Base-by-base conservation (phyloP, 2,329 filamentous ascomycete species). In the Arthrobotrys sphaeroides region DNA sequence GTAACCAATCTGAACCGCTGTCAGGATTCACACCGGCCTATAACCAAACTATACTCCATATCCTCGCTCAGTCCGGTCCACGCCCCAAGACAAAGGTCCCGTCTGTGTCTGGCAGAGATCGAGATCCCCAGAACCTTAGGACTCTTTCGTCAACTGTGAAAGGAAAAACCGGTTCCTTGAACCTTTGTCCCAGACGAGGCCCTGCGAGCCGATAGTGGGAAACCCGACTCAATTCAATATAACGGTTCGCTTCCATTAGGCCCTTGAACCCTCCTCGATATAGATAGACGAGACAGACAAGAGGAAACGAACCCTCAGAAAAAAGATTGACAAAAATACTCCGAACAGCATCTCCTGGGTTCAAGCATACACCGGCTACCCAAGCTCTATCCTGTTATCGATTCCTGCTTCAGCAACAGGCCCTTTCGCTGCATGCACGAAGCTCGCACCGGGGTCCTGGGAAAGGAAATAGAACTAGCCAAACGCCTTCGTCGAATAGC, bases 271-370 rank as follows among this genome's bases (percentile, higher is more conserved):
- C 18, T 55, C 53, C 28, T 67, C 53, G 69, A 67, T 66, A 73
- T 66, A 59, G 60, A 73, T 73, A 73, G 69, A 73, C 69, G 60
- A 73, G 53, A 73, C 69, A 73, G 42, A 73, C 61, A 73, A 59
- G 59, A 40, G 38, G 40, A 66, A 73, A 66, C 69, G 42, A 26
- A 53, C 69, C 26, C 42, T 45, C 59, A 20, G 59, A 24, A 18
- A 18, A 43, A 47, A 53, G 33, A 53, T 55, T 55, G 10, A 24
- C 16, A 33, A 64, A 51, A 38, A 51, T 49, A 66, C 51, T 38
- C 57, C 26, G 57, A 45, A 45, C 20, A 31, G 55, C 36, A 31
- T 26, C 24, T 60, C 31, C 40, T 31, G 40, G 24, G 20, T 36
- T 40, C 16, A 36, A 60, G 38, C 42, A 38, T 55, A 55, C 38